phyloP scores from a whole-genome alignment of 768 basidiomycete species.

The Hypholoma sublateritium region DNA sequence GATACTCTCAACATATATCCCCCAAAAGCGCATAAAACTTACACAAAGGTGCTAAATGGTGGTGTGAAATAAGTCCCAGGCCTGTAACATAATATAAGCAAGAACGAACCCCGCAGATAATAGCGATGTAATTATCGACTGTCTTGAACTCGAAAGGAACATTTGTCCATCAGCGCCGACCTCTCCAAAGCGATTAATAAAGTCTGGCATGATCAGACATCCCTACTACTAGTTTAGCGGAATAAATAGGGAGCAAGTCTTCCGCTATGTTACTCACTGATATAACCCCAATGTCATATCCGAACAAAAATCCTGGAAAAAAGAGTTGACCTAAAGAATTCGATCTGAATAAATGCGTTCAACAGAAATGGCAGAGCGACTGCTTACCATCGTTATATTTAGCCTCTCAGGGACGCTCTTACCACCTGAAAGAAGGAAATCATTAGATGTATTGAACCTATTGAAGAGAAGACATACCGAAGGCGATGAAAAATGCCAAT shows the following conservation, averaged over 20 bases:
- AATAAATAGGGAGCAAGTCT: background rate
- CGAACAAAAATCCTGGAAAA: slow-evolving; percentile 59
- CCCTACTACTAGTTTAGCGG: slow-evolving; percentile 38
- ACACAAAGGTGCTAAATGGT: slow-evolving; percentile 51
- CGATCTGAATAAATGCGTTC: background rate
- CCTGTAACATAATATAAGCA: background rate
- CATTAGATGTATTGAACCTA: background rate
- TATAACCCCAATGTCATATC: slow-evolving; percentile 78
- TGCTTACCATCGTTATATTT: slow-evolving; percentile 1
- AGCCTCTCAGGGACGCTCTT: slow-evolving; percentile 2
- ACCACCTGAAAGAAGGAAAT: slow-evolving; percentile 23
- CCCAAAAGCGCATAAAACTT: slow-evolving; percentile 14
- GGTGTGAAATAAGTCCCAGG: background rate
- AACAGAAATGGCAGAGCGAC: background rate
- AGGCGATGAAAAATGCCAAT: slow-evolving; percentile 71
- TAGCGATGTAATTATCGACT: slow-evolving; percentile 78
- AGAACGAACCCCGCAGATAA: slow-evolving; percentile 65
- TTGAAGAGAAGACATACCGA: slow-evolving; percentile 41
- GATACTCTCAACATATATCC: slow-evolving; percentile 6
- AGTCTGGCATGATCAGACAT: slow-evolving; percentile 80
- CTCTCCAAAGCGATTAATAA: slow-evolving; percentile 67
- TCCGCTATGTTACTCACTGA: slow-evolving; percentile 43
- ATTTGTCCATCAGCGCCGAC: slow-evolving; percentile 42
- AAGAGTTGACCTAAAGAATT: background rate
- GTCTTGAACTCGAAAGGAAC: slow-evolving; percentile 59